Evolutionary conservation across 352 stramenopile species (phyloP), one percentile per base, ranked within the genome.

Genomic region (Globisporangium cylindrosporum): DNA sequence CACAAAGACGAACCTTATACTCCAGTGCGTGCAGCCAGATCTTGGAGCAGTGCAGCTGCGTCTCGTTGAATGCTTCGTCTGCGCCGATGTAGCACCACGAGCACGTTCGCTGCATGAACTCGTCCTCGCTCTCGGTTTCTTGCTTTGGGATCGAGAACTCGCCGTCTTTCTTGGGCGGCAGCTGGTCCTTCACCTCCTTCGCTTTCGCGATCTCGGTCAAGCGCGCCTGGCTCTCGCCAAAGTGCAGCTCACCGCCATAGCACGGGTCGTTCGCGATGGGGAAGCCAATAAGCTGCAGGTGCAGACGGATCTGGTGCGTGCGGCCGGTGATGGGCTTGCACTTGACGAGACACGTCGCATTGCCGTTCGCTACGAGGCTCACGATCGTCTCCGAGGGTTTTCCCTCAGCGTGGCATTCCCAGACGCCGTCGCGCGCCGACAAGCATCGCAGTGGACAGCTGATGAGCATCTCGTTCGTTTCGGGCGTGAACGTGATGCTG

Each of bases 191-290:
- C 14, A 22, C 69, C 22, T 66, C 71, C 56, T 82, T 84, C 1
- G 83, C 80, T 60, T 64, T 64, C 29, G 72, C 74, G 36, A 92
- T 92, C 60, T 82, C 77, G 18, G 81, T 67, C 0, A 72, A 43
- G 1, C 83, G 77, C 25, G 76, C 80, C 32, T 68, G 36, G 29
- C 65, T 90, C 59, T 92, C 93, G 29, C 85, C 92, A 82, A 88
- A 98, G 76, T 96, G 95, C 36, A 99, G 78, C 49, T 98, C 71
- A 41, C 97, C 97, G 62, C 97, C 97, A 74, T 99, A 99, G 78
- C 96, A 98, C 27, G 96, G 94, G 71, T 99, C 97, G 71, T 99
- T 99, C 10, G 95, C 96, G 79, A 99, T 99, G 2, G 97, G 93
- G 67, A 91, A 93, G 10, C 87, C 87, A 58, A 97, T 76, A 22